phyloP scores from a whole-genome alignment of 108 stramenopile species.

The Fragilariopsis cylindrus region DNA sequence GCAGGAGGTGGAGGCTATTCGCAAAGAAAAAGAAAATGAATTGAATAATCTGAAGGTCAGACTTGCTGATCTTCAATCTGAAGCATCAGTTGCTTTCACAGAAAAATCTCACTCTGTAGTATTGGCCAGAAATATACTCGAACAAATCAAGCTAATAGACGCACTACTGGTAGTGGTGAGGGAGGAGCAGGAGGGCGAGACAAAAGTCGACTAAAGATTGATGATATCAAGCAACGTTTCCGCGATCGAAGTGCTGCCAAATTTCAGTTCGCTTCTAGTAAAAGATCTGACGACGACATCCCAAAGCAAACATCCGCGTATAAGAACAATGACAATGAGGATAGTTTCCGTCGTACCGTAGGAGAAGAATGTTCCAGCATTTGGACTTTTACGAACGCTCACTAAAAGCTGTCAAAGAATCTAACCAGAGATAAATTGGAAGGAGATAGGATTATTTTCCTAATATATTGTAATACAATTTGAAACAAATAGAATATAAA shows the following conservation, averaged over 20 bases:
- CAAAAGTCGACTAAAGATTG: constrained; percentile 28
- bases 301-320: constrained; percentile 5
- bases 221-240: constrained; percentile 72
- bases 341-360: constrained; percentile 30
- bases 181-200: neutral
- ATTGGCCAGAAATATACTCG: constrained; percentile 26
- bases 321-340: constrained; percentile 5
- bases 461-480: neutral
- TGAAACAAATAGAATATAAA: neutral
- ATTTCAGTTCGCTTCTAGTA: neutral
- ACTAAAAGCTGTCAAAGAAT: constrained; percentile 51
- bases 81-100: constrained; percentile 41
- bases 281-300: neutral
- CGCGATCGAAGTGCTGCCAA: constrained; percentile 49
- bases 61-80: constrained; percentile 46
- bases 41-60: constrained; percentile 56
- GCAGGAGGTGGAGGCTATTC: constrained; percentile 50
- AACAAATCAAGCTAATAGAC: neutral
- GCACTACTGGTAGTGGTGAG: neutral
- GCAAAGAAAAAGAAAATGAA: constrained; percentile 65
- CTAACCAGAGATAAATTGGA: neutral
- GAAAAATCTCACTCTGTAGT: constrained; percentile 41
- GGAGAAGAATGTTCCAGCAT: constrained; percentile 77
- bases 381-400: constrained; percentile 77
- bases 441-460: neutral